A percentile compares a stretch with the other conserved stretches of the same genome.
Evolutionary conservation across 208 protist species (phyloP).

Genomic region (Vickermania ingenoplastis): DNA sequence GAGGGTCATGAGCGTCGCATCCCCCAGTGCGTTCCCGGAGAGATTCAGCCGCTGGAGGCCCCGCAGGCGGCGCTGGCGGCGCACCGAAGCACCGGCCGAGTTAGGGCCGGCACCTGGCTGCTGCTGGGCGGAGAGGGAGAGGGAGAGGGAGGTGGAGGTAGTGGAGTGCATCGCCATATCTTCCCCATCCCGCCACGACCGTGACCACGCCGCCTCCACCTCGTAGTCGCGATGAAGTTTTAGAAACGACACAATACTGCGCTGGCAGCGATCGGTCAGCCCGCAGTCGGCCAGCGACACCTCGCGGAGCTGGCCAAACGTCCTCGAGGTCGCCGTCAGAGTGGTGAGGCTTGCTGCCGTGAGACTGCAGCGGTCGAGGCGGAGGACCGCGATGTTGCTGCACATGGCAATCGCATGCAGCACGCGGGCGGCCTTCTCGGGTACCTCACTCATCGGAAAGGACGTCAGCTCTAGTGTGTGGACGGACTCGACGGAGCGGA

Average conservation of each 20-base stretch:
- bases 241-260: conserved; percentile 32
- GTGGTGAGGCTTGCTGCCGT: conserved; percentile 22
- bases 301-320: conserved; percentile 36
- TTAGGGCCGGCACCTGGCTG: not conserved
- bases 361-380: conserved; percentile 22
- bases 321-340: conserved; percentile 7
- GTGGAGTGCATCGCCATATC: not conserved
- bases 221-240: conserved; percentile 11
- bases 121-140: not conserved
- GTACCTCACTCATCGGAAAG: conserved; percentile 31
- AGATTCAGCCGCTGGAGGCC: conserved; percentile 38
- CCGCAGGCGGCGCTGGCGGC: not conserved
- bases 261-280: conserved; percentile 33
- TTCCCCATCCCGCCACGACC: conserved; percentile 23
- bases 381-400: conserved; percentile 21
- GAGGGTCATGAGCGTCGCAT: conserved; percentile 31
- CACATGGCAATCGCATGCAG: conserved; percentile 31
- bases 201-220: conserved; percentile 19
- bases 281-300: conserved; percentile 48
- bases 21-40: conserved; percentile 45
- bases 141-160: not conserved
- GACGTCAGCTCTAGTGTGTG: conserved; percentile 14
- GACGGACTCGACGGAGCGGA: conserved; percentile 1
- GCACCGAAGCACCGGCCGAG: not conserved
- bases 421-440: conserved; percentile 13